Conservation (phyloP, 805 yeast genomes). For the Saccharomycodes ludwigii region DNA sequence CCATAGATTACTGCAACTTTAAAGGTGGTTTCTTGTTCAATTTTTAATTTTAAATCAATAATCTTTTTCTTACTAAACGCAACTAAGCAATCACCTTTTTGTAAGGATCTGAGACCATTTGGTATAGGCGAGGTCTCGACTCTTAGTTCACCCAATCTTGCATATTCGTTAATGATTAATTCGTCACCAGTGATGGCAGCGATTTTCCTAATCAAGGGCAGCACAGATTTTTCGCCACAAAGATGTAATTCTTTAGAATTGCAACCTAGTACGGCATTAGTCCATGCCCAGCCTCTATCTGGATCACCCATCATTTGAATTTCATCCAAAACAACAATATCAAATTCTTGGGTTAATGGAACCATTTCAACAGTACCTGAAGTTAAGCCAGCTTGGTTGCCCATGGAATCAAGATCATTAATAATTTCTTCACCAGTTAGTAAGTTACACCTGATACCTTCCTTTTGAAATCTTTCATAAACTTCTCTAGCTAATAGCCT, state of each 20-base stretch:
- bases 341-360: conserved; percentile 53
- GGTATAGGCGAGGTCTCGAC: conserved; percentile 33
- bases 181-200: conserved; percentile 69
- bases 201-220: conserved; percentile 50
- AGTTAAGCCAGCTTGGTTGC: conserved; percentile 61
- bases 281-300: conserved; percentile 87
- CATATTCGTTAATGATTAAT: conserved; percentile 54
- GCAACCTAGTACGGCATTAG: conserved; percentile 78
- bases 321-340: conserved; percentile 87
- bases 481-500: conserved; percentile 85
- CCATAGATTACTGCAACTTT: conserved; percentile 90
- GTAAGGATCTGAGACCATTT: conserved; percentile 24
- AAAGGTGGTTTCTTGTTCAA: conserved; percentile 49
- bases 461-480: conserved; percentile 62
- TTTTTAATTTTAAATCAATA: conserved; percentile 50
- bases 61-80: conserved; percentile 72
- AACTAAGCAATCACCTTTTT: conserved; percentile 79
- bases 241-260: conserved; percentile 76
- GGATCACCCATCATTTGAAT: conserved; percentile 87
- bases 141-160: conserved; percentile 60
- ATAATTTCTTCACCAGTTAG: conserved; percentile 94
- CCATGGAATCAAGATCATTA: conserved; percentile 49
- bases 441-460: conserved; percentile 64
- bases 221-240: conserved; percentile 86
- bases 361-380: conserved; percentile 94